These are phyloP conservation scores for Colletotrichum plurivorum DNA, from an alignment of 2,329 filamentous ascomycete genomes.

Conservation along the genomic window DNA sequence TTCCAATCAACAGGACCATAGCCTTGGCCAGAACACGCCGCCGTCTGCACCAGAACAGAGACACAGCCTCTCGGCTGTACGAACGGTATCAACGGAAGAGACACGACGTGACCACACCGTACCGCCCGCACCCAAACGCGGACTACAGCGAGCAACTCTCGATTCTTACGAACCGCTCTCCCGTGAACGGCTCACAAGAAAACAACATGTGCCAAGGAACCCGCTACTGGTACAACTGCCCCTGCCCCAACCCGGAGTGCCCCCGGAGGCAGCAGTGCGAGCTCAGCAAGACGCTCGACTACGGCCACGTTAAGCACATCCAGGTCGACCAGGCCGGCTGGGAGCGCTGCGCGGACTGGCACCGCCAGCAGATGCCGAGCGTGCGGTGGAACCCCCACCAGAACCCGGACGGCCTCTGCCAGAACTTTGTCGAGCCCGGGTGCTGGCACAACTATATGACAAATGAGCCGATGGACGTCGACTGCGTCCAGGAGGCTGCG, in stretches of 20 bases:
- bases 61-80: too few relatives aligned
- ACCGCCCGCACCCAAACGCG: too few relatives aligned
- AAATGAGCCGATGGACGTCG: neutral
- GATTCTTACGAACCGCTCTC: too few relatives aligned
- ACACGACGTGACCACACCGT: too few relatives aligned
- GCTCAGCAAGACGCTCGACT: neutral
- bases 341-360: constrained; percentile 15
- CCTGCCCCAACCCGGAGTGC: constrained; percentile 1
- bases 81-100: too few relatives aligned
- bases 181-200: too few relatives aligned
- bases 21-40: too few relatives aligned
- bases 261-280: neutral
- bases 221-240: constrained; percentile 7
- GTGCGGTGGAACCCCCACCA: neutral
- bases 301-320: neutral
- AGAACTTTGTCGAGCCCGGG: neutral
- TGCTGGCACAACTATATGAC: constrained; percentile 1
- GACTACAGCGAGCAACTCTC: neutral
- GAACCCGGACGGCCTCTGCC: constrained; percentile 11
- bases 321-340: constrained; percentile 2
- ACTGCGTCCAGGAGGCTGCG: constrained; percentile 1
- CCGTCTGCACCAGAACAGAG: too few relatives aligned
- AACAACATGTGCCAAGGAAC: neutral
- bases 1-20: too few relatives aligned
- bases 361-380: neutral